These are phyloP conservation scores for Strobilomyces confusus DNA, from an alignment of 768 basidiomycete species.

Conservation along the genomic window DNA sequence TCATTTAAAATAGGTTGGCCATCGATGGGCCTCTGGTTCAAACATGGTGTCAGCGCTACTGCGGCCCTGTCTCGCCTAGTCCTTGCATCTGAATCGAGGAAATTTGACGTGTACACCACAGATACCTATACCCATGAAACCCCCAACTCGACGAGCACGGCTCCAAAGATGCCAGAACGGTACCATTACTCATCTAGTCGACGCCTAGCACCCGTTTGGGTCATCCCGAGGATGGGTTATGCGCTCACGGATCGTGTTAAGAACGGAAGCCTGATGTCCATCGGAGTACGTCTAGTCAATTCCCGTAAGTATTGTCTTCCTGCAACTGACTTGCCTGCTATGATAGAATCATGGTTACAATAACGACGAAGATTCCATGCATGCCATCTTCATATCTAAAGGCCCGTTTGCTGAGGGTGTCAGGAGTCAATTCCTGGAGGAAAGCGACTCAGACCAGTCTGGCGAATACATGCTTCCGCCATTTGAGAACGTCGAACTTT, in stretches of 20 bases:
- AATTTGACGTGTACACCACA: slow-evolving; percentile 55
- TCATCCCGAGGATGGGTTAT: slow-evolving; percentile 77
- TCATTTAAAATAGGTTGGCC: slow-evolving; percentile 69
- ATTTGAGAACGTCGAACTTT: slow-evolving; percentile 80
- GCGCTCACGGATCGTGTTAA: slow-evolving; percentile 65
- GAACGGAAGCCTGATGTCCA: slow-evolving; percentile 50
- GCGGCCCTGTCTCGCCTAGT: slow-evolving; percentile 51
- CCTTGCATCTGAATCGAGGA: slow-evolving; percentile 41
- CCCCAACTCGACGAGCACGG: not conserved
- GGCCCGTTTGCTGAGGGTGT: slow-evolving; percentile 63
- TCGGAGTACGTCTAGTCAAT: slow-evolving; percentile 48
- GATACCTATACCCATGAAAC: slow-evolving; percentile 5
- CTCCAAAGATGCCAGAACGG: slow-evolving; percentile 62
- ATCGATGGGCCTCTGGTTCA: slow-evolving; percentile 77
- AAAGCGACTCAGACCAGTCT: slow-evolving; percentile 27
- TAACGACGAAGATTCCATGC: slow-evolving; percentile 70
- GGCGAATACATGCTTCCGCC: slow-evolving; percentile 59
- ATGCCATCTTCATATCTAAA: slow-evolving; percentile 84
- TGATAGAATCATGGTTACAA: slow-evolving; percentile 85
- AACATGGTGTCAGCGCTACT: slow-evolving; percentile 48
- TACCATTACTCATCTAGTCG: slow-evolving; percentile 69
- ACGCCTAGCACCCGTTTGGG: slow-evolving; percentile 80
- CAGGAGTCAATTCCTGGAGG: not conserved
- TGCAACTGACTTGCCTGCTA: not conserved
- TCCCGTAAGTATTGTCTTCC: not conserved